Evolutionary conservation across 2,329 filamentous ascomycete genomes (phyloP).

Genomic region (Scedosporium dehoogii): DNA sequence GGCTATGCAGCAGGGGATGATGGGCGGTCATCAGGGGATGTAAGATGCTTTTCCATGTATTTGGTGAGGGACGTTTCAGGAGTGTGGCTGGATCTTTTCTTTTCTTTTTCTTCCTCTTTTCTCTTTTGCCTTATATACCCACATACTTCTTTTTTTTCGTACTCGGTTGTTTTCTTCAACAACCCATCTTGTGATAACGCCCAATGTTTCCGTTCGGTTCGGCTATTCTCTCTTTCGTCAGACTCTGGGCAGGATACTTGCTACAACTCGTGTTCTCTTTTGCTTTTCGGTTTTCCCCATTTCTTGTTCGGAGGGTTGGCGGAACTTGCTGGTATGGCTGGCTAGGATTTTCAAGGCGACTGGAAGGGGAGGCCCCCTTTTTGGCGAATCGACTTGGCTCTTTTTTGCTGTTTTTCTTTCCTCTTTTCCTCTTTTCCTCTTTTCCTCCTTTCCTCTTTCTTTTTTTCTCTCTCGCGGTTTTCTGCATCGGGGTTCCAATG

Average conservation of each 20-base stretch:
- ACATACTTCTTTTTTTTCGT: neutral
- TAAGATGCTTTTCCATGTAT: conserved; percentile 15
- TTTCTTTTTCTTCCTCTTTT: neutral
- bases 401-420: neutral
- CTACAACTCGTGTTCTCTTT: too few species aligned
- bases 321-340: neutral
- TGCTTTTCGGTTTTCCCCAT: neutral
- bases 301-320: neutral
- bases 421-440: conserved; percentile 5
- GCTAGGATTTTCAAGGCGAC: too few species aligned
- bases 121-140: neutral
- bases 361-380: neutral
- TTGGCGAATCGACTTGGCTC: neutral
- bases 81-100: neutral
- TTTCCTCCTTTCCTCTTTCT: conserved; percentile 7
- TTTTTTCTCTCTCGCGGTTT: neutral
- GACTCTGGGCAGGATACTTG: too few species aligned
- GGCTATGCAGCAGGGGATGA: conserved; percentile 34
- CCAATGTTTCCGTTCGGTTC: neutral
- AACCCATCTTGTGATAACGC: neutral
- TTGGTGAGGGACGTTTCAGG: neutral
- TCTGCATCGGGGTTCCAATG: neutral
- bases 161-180: neutral
- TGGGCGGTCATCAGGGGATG: conserved; percentile 43
- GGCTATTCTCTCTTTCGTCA: too few species aligned